Base-by-base conservation (phyloP, 176 grass and related monocot genomes). In the Oryza longistaminata region DNA sequence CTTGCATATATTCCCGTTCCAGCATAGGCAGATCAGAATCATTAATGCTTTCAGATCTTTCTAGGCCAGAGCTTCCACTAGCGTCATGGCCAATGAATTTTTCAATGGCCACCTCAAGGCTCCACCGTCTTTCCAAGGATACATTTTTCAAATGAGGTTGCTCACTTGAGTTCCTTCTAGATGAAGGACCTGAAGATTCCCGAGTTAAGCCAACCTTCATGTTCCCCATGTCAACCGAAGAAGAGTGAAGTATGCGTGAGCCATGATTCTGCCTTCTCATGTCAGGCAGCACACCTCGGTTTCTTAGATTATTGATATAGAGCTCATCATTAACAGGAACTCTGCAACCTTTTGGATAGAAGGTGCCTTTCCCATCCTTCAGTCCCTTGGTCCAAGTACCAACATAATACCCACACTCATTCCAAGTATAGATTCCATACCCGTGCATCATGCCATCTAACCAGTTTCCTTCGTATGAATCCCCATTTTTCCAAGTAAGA, bases 1-100 rank as follows among this genome's bases (percentile, higher is more conserved):
- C 97, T 90, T 99, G 97, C 97, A 96, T 90, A 83, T 99, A 99
- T 82, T 99, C 93, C 85, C 93, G 92, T 80, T 99, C 97, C 50
- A 97, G 86, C 50, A 97, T 90, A 50, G 94, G 90, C 64, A 90
- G 66, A 80, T 84, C 74, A 58, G 87, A 81, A 81, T 99, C 93
- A 9, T 66, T 75, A 39, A 80, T 45, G 76, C 78, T 90, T 78
- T 85, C 89, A 78, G 58, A 88, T 79, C 78, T 80, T 82, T 88
- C 71, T 66, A 79, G 65, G 19, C 53, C 75, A 82, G 79, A 89
- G 79, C 33, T 87, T 76, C 78, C 92, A 66, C 68, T 83, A 16
- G 74, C 53, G 58, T 92, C 83, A 81, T 94, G 74, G 19, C 92
- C 94, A 68, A 97, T 89, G 81, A 92, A 77, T 49, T 94, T 92